Evolutionary conservation across 768 basidiomycete genomes (phyloP).

Genomic region (Boletus rubescentipes): DNA sequence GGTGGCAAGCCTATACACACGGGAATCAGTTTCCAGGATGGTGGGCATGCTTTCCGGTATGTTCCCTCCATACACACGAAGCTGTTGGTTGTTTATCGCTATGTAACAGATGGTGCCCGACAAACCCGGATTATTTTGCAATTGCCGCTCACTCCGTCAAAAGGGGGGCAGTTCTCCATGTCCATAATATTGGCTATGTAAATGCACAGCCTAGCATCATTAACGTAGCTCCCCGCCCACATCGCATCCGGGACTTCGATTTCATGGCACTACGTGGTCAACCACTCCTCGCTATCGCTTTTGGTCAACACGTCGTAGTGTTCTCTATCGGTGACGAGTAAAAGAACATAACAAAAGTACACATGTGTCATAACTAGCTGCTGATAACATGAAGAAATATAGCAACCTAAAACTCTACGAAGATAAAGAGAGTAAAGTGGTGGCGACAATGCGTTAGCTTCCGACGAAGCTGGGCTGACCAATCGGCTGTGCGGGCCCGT

Average conservation of each 20-base stretch:
- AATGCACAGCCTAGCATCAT: constrained; percentile 65
- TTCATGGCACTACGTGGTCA: constrained; percentile 62
- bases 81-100: background rate
- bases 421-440: background rate
- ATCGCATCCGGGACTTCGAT: constrained; percentile 72
- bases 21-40: constrained; percentile 64
- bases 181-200: constrained; percentile 65
- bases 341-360: constrained; percentile 21
- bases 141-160: constrained; percentile 60
- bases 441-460: constrained; percentile 7
- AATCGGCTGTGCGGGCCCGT: constrained; percentile 26
- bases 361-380: constrained; percentile 18
- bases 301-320: constrained; percentile 57
- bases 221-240: constrained; percentile 57
- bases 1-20: constrained; percentile 72
- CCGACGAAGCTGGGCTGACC: constrained; percentile 26
- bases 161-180: constrained; percentile 65
- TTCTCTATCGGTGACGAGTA: constrained; percentile 66
- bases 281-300: constrained; percentile 65
- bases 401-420: constrained; percentile 7
- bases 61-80: background rate
- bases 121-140: constrained; percentile 75
- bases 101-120: constrained; percentile 67
- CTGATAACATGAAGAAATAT: constrained; percentile 8
- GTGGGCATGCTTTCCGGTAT: constrained; percentile 67